phyloP scores from a whole-genome alignment of 305 asterid species.

The Rubia tinctorum region DNA sequence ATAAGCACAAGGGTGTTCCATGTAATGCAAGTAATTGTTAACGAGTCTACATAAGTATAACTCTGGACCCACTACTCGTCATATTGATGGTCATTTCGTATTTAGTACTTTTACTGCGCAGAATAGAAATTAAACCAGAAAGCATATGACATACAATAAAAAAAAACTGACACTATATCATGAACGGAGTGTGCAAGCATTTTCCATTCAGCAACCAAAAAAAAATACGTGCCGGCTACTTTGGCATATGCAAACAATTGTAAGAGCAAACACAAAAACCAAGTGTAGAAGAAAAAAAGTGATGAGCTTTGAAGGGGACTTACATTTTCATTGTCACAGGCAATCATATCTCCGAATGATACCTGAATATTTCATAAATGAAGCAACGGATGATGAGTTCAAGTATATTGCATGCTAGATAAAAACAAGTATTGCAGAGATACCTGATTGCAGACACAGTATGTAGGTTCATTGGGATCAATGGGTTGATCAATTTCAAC shows the following conservation, averaged over 20 bases:
- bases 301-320: constrained; percentile 18
- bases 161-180: background rate
- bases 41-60: background rate
- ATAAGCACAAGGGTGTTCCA: background rate
- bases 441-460: constrained; percentile 97
- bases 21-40: background rate
- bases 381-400: constrained; percentile 1
- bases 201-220: background rate
- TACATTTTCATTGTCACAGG: constrained; percentile 97
- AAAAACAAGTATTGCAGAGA: constrained; percentile 14
- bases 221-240: background rate
- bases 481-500: constrained; percentile 80
- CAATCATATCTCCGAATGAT: constrained; percentile 98
- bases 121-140: background rate
- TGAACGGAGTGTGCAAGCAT: background rate
- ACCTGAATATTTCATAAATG: constrained; percentile 43
- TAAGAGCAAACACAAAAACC: constrained; percentile 1
- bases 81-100: background rate
- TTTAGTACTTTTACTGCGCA: background rate
- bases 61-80: background rate
- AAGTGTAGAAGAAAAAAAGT: constrained; percentile 6
- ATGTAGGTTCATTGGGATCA: constrained; percentile 95
- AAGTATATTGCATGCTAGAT: background rate
- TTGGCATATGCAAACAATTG: background rate
- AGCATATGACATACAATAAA: background rate